Evolutionary conservation across 2,329 filamentous ascomycete species (phyloP), one percentile per base, ranked within the genome.

Genomic region (Epichloe bromicola): DNA sequence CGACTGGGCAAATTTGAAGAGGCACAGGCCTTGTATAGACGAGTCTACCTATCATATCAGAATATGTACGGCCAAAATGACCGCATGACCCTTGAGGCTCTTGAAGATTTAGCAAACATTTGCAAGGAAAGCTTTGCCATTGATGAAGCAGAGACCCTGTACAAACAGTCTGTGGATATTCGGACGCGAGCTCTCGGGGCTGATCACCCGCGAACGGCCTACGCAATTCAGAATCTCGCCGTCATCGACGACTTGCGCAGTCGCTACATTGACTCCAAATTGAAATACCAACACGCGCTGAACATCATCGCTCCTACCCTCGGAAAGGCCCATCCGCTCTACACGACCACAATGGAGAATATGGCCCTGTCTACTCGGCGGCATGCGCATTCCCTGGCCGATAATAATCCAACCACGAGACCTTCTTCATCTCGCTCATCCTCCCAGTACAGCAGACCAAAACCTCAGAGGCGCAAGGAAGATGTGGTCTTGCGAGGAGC

Each of bases 71-170:
- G 59, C 40, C 56, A 55, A 33, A 53, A 52, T 48, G 58, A 63
- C 37, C 58, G 59, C 30, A 60, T 61, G 51, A 60, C 61, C 7
- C 54, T 63, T 8, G 56, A 60, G 23, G 59, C 60, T 3, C 58
- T 63, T 15, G 61, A 63, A 37, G 55, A 59, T 43, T 56, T 63
- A 30, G 60, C 61, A 30, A 45, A 57, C 49, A 56, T 58, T 19
- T 60, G 54, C 39, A 54, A 53, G 38, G 58, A 53, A 5, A 58
- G 53, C 46, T 56, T 58, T 26, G 57, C 60, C 48, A 56, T 61
- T 17, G 61, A 63, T 51, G 59, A 63, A 20, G 60, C 61, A 2
- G 61, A 63, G 49, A 41, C 47, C 11, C 53, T 63, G 3, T 61
- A 61, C 52, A 51, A 57, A 11, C 58, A 61, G 44, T 59, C 57